Evolutionary conservation across 1,284 basidiomycete species (phyloP), one percentile per base, ranked within the genome.

Genomic region (Cutaneotrichosporon cavernicola): DNA sequence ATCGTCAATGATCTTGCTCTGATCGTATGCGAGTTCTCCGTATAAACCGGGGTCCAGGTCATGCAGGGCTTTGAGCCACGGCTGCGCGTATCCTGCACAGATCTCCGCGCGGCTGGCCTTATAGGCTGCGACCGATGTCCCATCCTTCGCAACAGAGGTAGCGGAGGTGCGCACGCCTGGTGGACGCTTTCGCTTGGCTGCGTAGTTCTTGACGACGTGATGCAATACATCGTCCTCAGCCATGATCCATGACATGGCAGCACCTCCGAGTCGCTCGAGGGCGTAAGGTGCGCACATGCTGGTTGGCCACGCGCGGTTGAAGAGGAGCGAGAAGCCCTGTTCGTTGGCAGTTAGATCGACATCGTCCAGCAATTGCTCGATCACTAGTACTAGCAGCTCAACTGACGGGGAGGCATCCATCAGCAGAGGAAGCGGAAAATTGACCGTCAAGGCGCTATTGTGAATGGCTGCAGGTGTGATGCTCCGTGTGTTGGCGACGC

Each of bases 301-400:
- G 67, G 85, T 88, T 0, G 90, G 90, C 87, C 87, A 90, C 65
- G 89, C 85, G 66, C 86, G 84, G 58, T 86, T 84, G 11, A 82
- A 79, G 18, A 91, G 80, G 11, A 91, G 79, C 8, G 89, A 76
- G 61, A 91, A 84, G 0, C 87, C 90, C 22, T 85, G 82, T 77
- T 92, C 90, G 71, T 90, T 90, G 36, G 87, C 82, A 0, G 87
- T 86, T 26, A 92, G 79, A 74, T 90, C 86, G 31, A 90, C 75
- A 68, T 90, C 88, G 2, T 83, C 81, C 22, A 92, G 79, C 67
- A 87, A 88, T 1, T 85, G 84, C 73, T 91, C 90, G n/a, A 91
- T 85, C 0, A 87, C 83, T 7, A 86, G 83, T 11, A 90, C 85
- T 31, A 92, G 81, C 0, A 84, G 85, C 72, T 91, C 90, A 5